These are phyloP conservation scores for Cryptococcus maquisensis DNA, from an alignment of 1,284 basidiomycete genomes.

Conservation along the genomic window DNA sequence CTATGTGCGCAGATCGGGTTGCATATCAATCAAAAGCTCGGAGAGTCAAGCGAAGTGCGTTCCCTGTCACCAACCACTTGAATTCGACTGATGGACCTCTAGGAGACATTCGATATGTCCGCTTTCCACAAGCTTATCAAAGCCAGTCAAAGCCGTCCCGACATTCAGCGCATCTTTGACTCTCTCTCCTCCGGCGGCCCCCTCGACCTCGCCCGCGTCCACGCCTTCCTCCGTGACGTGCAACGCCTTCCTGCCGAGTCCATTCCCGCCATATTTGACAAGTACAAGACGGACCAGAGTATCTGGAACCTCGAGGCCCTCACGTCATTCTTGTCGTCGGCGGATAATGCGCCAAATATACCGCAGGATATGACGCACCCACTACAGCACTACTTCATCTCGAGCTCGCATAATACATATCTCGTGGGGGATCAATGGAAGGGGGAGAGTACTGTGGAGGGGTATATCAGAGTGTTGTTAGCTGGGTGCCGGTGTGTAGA, in stretches of 20 bases:
- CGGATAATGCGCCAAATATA: conserved; percentile 58
- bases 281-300: conserved; percentile 11
- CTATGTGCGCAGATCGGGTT: conserved; percentile 61
- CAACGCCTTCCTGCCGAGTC: conserved; percentile 57
- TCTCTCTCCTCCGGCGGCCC: conserved; percentile 52
- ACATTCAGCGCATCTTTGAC: conserved; percentile 67
- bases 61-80: not conserved
- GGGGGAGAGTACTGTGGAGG: conserved; percentile 89
- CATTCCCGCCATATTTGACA: conserved; percentile 21
- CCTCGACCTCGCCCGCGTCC: conserved; percentile 52
- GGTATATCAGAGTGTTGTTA: conserved; percentile 87
- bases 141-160: conserved; percentile 73
- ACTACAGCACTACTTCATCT: conserved; percentile 83
- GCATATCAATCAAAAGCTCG: conserved; percentile 16
- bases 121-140: conserved; percentile 84
- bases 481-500: conserved; percentile 91
- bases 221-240: conserved; percentile 60
- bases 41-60: conserved; percentile 60
- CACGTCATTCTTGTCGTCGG: conserved; percentile 67
- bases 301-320: conserved; percentile 49
- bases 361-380: conserved; percentile 73
- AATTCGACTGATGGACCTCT: not conserved
- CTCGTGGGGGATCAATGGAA: conserved; percentile 90
- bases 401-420: conserved; percentile 96
- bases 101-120: conserved; percentile 63